Evolutionary conservation across 192 early-diverging fungal species (phyloP).

Genomic region (Ambispora gerdemannii): DNA sequence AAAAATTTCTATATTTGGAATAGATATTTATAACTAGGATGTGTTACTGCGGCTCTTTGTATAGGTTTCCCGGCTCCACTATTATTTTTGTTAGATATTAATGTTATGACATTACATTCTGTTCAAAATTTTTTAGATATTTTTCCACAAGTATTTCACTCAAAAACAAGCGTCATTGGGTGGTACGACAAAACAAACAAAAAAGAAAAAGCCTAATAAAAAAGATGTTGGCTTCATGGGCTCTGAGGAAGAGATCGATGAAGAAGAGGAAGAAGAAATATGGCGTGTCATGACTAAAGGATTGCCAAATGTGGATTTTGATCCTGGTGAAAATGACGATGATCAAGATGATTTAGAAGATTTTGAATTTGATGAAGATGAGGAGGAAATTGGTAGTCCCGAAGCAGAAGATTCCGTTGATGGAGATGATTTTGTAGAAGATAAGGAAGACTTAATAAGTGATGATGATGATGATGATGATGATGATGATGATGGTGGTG

Average conservation of each 20-base stretch:
- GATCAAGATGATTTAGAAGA: slow-evolving; percentile 49
- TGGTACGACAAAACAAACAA: slow-evolving; percentile 32
- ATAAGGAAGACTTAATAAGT: slow-evolving; percentile 39
- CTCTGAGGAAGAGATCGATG: slow-evolving; percentile 43
- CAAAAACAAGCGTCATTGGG: slow-evolving; percentile 46
- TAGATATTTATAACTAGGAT: no score
- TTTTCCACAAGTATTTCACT: slow-evolving; percentile 78
- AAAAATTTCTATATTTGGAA: slow-evolving; percentile 22
- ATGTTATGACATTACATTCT: no score
- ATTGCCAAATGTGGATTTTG: slow-evolving; percentile 58
- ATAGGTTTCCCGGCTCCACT: no score
- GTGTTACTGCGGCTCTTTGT: no score
- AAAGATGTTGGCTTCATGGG: slow-evolving; percentile 36
- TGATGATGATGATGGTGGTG: slow-evolving; percentile 58
- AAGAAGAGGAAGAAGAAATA: slow-evolving; percentile 50
- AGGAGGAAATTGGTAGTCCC: slow-evolving; percentile 45
- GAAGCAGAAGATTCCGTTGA: slow-evolving; percentile 44
- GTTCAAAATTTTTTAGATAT: slow-evolving; percentile 42
- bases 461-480: slow-evolving; percentile 48
- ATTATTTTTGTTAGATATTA: no score
- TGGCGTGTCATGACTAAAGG: slow-evolving; percentile 83
- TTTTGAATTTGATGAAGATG: slow-evolving; percentile 41
- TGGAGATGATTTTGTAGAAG: slow-evolving; percentile 41
- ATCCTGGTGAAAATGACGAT: slow-evolving; percentile 51
- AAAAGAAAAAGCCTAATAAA: slow-evolving; percentile 33